phyloP scores from a whole-genome alignment of 169 alveolate species.

The Neospora caninum region DNA sequence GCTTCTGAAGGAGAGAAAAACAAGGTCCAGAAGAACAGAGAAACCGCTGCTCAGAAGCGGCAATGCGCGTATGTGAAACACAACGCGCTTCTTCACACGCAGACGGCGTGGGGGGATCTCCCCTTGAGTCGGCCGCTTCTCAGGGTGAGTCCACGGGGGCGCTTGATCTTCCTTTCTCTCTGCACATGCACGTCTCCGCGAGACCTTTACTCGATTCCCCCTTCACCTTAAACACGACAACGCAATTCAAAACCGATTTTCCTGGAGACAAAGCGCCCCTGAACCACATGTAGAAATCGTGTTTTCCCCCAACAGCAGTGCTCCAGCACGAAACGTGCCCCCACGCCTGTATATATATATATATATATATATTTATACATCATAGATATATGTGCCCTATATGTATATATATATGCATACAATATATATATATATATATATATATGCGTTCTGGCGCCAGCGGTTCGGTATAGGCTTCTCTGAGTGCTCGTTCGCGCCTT shows the following conservation, averaged over 20 bases:
- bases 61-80: background rate
- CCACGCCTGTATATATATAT: background rate
- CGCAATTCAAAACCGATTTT: background rate
- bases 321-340: too few relatives aligned
- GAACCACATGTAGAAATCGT: too few relatives aligned
- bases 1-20: background rate
- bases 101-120: conserved; percentile 47
- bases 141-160: background rate
- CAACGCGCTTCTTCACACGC: background rate
- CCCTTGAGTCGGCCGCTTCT: conserved; percentile 37
- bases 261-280: too few relatives aligned
- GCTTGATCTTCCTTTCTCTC: background rate
- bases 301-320: too few relatives aligned
- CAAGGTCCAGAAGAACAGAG: background rate
- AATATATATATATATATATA: too few relatives aligned
- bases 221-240: background rate
- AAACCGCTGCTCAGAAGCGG: background rate
- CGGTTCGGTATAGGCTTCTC: too few relatives aligned
- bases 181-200: background rate
- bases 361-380: too few relatives aligned
- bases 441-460: too few relatives aligned
- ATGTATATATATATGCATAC: too few relatives aligned
- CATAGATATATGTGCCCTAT: background rate
- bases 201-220: background rate
- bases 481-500: too few relatives aligned